Conservation (phyloP, 2,329 filamentous ascomycete genomes). For the Botrytis medusae region DNA sequence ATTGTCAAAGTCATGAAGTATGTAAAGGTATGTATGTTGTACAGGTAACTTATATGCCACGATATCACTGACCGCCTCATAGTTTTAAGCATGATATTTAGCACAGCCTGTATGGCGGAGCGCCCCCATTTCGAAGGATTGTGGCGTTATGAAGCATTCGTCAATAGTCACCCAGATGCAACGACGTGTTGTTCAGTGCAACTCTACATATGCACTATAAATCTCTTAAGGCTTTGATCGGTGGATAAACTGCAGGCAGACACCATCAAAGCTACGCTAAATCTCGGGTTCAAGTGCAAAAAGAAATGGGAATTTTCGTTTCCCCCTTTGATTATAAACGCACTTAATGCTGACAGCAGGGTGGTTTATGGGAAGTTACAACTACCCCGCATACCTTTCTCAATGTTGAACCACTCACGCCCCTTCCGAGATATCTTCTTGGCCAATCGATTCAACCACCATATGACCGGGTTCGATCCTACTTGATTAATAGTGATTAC, state of each 20-base stretch:
- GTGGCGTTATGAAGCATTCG: conserved; percentile 18
- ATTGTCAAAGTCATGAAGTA: neutral
- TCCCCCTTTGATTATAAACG: neutral
- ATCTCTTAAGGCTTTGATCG: neutral
- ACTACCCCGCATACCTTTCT: conserved; percentile 2
- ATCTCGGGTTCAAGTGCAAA: neutral
- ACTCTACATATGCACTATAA: neutral
- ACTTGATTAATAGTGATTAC: neutral
- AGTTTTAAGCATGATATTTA: neutral
- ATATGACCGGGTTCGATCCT: neutral
- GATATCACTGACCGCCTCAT: conserved; percentile 8
- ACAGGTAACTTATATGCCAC: neutral
- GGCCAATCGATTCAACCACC: conserved; percentile 1
- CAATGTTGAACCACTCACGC: neutral
- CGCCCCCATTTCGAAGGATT: conserved; percentile 15
- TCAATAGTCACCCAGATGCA: conserved; percentile 4
- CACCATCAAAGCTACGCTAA: neutral
- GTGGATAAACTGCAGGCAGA: conserved; percentile 8
- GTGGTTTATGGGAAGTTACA: neutral
- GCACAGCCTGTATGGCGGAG: neutral
- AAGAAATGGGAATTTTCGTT: neutral
- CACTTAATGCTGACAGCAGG: conserved; percentile 7
- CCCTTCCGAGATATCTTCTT: conserved; percentile 1
- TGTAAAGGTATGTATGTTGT: conserved; percentile 1
- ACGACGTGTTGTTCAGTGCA: neutral